Base-by-base conservation (phyloP, 345 rosid species). In the Boechera divaricarpa region DNA sequence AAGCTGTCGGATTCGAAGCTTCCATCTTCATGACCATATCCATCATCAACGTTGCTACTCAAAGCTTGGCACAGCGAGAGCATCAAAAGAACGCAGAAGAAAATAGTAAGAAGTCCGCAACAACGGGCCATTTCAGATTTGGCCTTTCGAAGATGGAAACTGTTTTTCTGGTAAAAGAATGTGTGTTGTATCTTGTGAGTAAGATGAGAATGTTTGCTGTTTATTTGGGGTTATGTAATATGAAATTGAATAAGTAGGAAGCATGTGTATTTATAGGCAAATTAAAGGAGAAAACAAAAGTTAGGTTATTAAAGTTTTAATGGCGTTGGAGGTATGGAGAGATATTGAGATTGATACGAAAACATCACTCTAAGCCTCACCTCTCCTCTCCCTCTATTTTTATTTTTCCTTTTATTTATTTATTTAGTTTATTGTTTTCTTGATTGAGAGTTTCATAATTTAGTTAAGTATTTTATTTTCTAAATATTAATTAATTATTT, bases 11-110 rank as follows among this genome's bases (percentile, higher is more conserved):
- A 78, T 61, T 68, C 82, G 7, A 59, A 78, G 24, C 66, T 51
- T 15, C 79, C 87, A 82, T 77, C 80, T 24, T 35, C 71, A 56
- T 79, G 70, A 63, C 76, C 48, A 63, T 55, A 71, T 36, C 72
- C 76, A 77, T 81, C 81, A 39, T 76, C 82, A 49, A 77, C 51
- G 64, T 81, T 62, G 66, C 78, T 71, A 67, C 64, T 78, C 13
- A 67, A 73, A 67, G 74, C 70, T 60, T 73, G 15, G 8, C 63
- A 73, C 39, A 32, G 32, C 2, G 44, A 67, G 38, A 61, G 18
- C 69, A 59, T 42, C 53, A 72, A 60, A 42, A 73, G 2, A 73
- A 73, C 36, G 13, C 64, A 26, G 33, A 72, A 8, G 41, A 60
- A 72, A 42, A 67, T 38, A 59, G 15, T 36, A 12, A 77, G 63